These are phyloP conservation scores for Tetradesmus obliquus DNA, from an alignment of 139 green algal species.

Conservation along the genomic window DNA sequence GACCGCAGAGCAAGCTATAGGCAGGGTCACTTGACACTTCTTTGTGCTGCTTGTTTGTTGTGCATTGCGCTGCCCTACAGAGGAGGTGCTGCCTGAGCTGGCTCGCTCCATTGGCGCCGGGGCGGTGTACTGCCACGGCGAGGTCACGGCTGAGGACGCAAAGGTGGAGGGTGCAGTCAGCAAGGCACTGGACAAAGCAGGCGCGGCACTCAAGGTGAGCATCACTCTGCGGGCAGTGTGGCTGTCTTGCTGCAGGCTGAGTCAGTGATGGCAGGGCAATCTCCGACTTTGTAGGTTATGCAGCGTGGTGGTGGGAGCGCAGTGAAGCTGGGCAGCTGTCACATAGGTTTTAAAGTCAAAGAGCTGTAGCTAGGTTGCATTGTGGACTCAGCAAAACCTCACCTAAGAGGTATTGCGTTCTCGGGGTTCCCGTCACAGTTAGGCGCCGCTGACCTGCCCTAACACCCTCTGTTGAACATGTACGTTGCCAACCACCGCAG, in stretches of 20 bases:
- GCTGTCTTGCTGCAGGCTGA: background rate
- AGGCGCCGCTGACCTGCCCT: too few species aligned
- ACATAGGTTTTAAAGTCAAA: too few species aligned
- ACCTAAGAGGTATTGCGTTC: too few species aligned
- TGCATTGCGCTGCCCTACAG: constrained; percentile 13
- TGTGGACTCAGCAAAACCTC: background rate
- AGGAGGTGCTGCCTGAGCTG: constrained; percentile 64
- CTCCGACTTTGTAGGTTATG: background rate
- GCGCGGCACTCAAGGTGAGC: constrained; percentile 55
- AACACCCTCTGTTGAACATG: too few species aligned
- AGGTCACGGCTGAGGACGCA: constrained; percentile 81
- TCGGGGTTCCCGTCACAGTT: too few species aligned
- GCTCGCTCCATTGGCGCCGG: constrained; percentile 55
- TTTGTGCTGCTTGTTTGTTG: too few species aligned
- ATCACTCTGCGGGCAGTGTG: background rate
- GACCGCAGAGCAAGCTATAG: constrained; percentile 71
- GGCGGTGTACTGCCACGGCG: constrained; percentile 75
- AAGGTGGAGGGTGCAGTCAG: constrained; percentile 66
- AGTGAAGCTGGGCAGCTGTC: background rate
- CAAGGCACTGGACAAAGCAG: constrained; percentile 58
- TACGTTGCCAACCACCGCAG: background rate
- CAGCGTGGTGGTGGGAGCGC: background rate
- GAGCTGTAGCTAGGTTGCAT: too few species aligned
- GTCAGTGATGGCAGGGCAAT: background rate
- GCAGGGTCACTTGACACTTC: too few species aligned